phyloP scores from a whole-genome alignment of 768 basidiomycete species.

The Leccinum olivaceopallidum region DNA sequence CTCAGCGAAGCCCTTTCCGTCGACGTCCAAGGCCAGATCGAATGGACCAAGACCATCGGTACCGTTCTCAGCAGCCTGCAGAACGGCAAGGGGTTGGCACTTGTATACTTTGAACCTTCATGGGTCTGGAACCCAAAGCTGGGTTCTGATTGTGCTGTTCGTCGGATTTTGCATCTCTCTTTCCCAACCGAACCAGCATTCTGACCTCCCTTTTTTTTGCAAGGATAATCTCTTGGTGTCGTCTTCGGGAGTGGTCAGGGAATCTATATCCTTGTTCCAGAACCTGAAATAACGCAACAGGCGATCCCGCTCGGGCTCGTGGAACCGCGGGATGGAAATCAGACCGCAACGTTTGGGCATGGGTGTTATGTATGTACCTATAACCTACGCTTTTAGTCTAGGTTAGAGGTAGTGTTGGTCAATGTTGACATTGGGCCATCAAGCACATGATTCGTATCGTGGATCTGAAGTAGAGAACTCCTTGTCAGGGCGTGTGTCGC shows the following conservation, averaged over 20 bases:
- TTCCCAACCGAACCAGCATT: neutral
- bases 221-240: conserved; percentile 15
- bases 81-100: conserved; percentile 8
- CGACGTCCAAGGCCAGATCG: conserved; percentile 8
- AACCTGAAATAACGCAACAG: neutral
- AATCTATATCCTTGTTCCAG: neutral
- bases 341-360: neutral
- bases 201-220: neutral
- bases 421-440: neutral
- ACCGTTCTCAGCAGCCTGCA: neutral
- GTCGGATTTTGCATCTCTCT: conserved; percentile 3
- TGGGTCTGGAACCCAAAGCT: conserved; percentile 9
- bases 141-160: conserved; percentile 10
- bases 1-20: conserved; percentile 16
- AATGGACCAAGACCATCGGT: conserved; percentile 3
- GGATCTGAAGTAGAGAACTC: neutral
- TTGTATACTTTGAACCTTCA: conserved; percentile 16
- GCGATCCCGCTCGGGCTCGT: neutral
- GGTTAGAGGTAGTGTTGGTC: neutral
- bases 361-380: neutral
- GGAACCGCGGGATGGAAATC: neutral
- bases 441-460: neutral
- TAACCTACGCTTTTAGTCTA: too few relatives aligned
- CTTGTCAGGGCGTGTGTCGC: too few relatives aligned
- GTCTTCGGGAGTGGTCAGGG: conserved; percentile 4